Evolutionary conservation across 169 alveolate genomes (phyloP).

Genomic region (Plasmodium reichenowi): DNA sequence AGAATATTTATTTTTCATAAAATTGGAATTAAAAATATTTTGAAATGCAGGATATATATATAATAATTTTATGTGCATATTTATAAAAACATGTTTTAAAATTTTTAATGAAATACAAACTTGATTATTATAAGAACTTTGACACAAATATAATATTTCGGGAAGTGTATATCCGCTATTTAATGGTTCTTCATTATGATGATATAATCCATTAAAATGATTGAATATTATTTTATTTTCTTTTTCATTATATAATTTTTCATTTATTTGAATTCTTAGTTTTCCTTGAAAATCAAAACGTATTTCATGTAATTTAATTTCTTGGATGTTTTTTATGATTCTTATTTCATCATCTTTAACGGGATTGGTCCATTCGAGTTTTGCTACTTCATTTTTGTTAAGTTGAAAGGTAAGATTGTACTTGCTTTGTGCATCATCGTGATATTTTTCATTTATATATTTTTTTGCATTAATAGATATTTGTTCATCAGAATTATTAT

Average conservation of each 20-base stretch:
- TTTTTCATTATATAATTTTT: slow-evolving; percentile 27
- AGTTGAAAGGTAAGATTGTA: slow-evolving; percentile 25
- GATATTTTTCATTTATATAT: slow-evolving; percentile 10
- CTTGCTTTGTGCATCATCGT: background rate
- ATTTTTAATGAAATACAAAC: slow-evolving; percentile 80
- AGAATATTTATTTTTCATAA: slow-evolving; percentile 22
- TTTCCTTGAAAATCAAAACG: slow-evolving; percentile 83
- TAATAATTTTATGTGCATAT: slow-evolving; percentile 17
- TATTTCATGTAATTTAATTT: slow-evolving; percentile 80
- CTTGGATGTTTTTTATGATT: slow-evolving; percentile 40
- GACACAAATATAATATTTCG: slow-evolving; percentile 81
- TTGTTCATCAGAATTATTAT: background rate
- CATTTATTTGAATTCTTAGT: slow-evolving; percentile 53
- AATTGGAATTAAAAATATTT: slow-evolving; percentile 1
- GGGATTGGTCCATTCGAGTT: slow-evolving; percentile 87
- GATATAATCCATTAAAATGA: slow-evolving; percentile 80
- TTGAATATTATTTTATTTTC: slow-evolving; percentile 38
- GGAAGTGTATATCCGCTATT: slow-evolving; percentile 86
- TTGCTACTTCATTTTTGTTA: slow-evolving; percentile 77
- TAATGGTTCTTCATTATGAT: slow-evolving; percentile 83
- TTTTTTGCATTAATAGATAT: background rate
- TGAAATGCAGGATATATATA: background rate
- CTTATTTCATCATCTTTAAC: slow-evolving; percentile 73
- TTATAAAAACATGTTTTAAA: slow-evolving; percentile 29
- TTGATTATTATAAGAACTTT: slow-evolving; percentile 83